Evolutionary conservation across 495 filamentous ascomycete species (phyloP), one percentile per base, ranked within the genome.

Genomic region (Tuber calosporum): DNA sequence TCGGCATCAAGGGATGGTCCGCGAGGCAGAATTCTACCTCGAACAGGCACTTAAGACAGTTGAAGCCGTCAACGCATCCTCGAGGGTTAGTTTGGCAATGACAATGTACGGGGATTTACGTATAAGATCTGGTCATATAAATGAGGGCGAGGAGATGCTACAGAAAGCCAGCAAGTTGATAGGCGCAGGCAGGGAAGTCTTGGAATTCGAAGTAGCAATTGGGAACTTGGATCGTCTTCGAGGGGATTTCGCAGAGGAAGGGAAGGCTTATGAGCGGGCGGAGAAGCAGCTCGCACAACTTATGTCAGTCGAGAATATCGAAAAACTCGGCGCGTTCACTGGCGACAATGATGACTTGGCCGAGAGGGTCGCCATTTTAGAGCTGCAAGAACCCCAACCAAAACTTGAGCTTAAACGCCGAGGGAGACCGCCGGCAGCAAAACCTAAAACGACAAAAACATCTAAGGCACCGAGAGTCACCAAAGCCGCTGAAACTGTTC

Each of bases 11-110:
- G 94, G 96, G 67, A 86, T 97, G 82, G 91, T 93, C 77, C 89
- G 91, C 69, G 96, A 98, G 81, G 91, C 94, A 9, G 84, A 94
- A n/a, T 95, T 93, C 82, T 96, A 96, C 78, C 87, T 90, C 9
- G 90, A 97, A 75, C 90, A 96, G 79, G 92, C 92, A 1, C 84
- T 91, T 69, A 92, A 91, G 81, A 88, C 97, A 74, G 93, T 91
- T 68, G 85, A 87, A 66, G 88, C 89, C 19, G 87, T 90, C 13
- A 84, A 87, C 45, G 89, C 92, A 4, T 86, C 87, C 75, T 84
- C 87, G 26, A 87, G 90, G 53, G 77, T 86, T 15, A 84, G 86
- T 5, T 82, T 87, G 40, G 86, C 86, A 37, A 82, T 85, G 22
- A 86, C 88, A 4, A 85, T 89, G 80, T 84, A 91, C 66, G 90